Evolutionary conservation across 73 alveolate genomes (phyloP).

Genomic region (Stentor coeruleus): DNA sequence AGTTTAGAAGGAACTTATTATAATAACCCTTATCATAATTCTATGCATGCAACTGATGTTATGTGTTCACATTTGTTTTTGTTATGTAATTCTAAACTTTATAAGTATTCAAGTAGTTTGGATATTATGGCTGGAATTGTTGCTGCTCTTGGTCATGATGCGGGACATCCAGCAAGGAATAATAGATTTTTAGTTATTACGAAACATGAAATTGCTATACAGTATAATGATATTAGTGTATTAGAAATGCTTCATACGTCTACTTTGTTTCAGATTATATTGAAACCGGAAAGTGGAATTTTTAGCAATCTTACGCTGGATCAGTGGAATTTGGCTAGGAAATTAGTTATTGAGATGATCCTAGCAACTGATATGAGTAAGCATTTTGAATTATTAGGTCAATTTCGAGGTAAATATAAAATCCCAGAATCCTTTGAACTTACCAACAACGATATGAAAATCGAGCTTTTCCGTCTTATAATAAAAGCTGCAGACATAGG

Average conservation of each 20-base stretch:
- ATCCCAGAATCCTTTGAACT: neutral
- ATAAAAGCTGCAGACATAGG: constrained; percentile 75
- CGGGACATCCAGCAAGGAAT: constrained; percentile 60
- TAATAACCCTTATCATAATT: constrained; percentile 25
- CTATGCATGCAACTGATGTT: constrained; percentile 32
- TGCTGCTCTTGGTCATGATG: constrained; percentile 65
- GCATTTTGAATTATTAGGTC: constrained; percentile 43
- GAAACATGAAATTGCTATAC: constrained; percentile 51
- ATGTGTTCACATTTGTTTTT: neutral
- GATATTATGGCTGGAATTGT: constrained; percentile 53
- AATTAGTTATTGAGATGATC: constrained; percentile 48
- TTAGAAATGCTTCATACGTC: constrained; percentile 59
- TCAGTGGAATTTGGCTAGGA: constrained; percentile 50
- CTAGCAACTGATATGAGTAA: constrained; percentile 60
- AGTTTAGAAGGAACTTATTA: neutral
- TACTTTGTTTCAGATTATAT: constrained; percentile 46
- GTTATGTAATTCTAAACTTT: neutral
- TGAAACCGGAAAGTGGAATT: constrained; percentile 41
- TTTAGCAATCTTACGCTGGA: constrained; percentile 36
- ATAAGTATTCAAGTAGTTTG: neutral
- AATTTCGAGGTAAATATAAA: constrained; percentile 33
- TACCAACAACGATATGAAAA: neutral
- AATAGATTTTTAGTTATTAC: constrained; percentile 58
- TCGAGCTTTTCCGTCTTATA: constrained; percentile 43
- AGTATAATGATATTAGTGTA: constrained; percentile 55